These are phyloP conservation scores for Penicillium brasilianum DNA, from an alignment of 2,329 filamentous ascomycete genomes.

Conservation along the genomic window DNA sequence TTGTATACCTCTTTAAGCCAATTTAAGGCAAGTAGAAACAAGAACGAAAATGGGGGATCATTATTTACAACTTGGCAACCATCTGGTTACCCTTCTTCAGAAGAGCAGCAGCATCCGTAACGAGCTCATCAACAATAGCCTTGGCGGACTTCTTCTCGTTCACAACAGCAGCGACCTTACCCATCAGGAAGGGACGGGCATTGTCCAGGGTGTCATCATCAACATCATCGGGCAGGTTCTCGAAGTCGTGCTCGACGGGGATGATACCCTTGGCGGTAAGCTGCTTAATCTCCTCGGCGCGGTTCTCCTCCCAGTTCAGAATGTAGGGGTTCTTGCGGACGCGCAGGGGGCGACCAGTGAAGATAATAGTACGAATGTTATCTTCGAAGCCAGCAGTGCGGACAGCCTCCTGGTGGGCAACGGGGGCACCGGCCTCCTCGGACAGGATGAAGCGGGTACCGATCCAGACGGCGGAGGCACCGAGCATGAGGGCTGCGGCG, in stretches of 20 bases:
- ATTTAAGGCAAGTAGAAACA: constrained; percentile 12
- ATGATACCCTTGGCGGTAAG: constrained; percentile 87
- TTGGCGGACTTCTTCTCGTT: constrained; percentile 92
- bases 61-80: constrained; percentile 70
- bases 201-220: constrained; percentile 90
- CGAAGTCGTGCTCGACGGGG: constrained; percentile 91
- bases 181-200: constrained; percentile 91
- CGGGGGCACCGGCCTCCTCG: constrained; percentile 91
- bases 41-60: constrained; percentile 16
- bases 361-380: constrained; percentile 96
- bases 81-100: constrained; percentile 70
- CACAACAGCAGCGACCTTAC: constrained; percentile 91
- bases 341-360: constrained; percentile 92
- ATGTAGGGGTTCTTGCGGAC: constrained; percentile 96
- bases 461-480: constrained; percentile 91
- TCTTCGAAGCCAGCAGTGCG: constrained; percentile 91
- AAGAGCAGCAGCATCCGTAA: constrained; percentile 75
- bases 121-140: constrained; percentile 92
- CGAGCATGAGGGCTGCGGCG: constrained; percentile 89
- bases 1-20: not conserved
- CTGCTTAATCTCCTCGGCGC: constrained; percentile 86
- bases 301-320: constrained; percentile 93
- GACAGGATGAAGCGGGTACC: constrained; percentile 94
- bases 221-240: constrained; percentile 74
- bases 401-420: constrained; percentile 94